Evolutionary conservation across 805 yeast species (phyloP), one percentile per base, ranked within the genome.

Genomic region (Starmerella geochares): DNA sequence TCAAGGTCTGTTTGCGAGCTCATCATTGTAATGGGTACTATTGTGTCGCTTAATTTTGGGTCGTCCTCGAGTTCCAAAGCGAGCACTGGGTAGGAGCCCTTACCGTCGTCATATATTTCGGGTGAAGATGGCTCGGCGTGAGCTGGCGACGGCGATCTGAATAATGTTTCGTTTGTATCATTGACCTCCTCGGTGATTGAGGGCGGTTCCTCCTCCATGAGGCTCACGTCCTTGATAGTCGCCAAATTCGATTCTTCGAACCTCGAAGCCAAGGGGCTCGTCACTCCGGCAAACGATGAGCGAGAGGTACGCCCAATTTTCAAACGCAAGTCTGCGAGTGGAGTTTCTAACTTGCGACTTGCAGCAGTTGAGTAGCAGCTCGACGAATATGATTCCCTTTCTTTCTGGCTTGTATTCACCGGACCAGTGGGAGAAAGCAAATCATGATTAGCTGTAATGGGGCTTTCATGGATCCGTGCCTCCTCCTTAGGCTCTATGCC

Each of bases 31-130:
- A 38, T n/a, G 19, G 2, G 14, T 38, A 23, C 29, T 2, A 9
- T 11, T 13, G n/a, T 19, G 8, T 11, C 11, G 9, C 16, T 16
- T 9, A 3, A 33, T 20, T 7, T 4, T 16, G 16, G 14, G 31
- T 21, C 21, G 11, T 16, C 31, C 11, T 20, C 25, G 13, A 11
- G n/a, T 19, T 28, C 29, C 14, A 46, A 37, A 5, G 16, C 20
- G 16, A 19, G 21, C 4, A 17, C 21, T 6, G 48, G 37, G 23
- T 46, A 46, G 3, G 10, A 13, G 4, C 48, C 48, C 3, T 19
- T 9, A 6, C 48, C 48, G 24, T 46, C 48, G 19, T 46, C 48
- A 28, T 46, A 46, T 2, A 46, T 7, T 27, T 28, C 36, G 5
- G 38, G 29, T 4, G 38, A 31, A 6, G 35, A 14, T 7, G 28